Evolutionary conservation across 768 basidiomycete genomes (phyloP), one percentile per base, ranked within the genome.

Genomic region (Suillus sp.): DNA sequence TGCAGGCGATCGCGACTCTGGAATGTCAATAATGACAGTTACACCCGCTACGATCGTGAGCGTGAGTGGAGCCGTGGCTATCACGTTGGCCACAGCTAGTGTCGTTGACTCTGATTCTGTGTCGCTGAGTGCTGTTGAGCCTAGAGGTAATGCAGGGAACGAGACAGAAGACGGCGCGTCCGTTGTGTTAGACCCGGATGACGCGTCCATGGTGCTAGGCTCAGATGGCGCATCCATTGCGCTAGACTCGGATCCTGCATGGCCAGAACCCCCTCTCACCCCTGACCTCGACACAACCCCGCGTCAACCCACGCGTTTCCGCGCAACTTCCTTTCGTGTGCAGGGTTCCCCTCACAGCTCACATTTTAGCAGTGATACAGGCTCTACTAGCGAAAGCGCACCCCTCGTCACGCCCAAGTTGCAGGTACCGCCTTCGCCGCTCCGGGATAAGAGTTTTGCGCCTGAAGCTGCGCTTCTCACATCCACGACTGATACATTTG

Each of bases 281-380:
- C 51, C 69, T 51, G 74, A 66, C 43, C 30, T 57, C 4, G 75
- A 75, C 37, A 48, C 61, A 14, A 68, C 68, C 9, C 70, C 74
- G 5, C 71, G 65, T 40, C 75, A 70, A 32, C 32, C 70, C 13
- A 69, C 75, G 40, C 65, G 74, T 58, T 71, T 74, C 37, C 71
- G 72, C 38, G 66, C 71, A 40, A 67, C 74, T 1, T 77, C 75
- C 1, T 64, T 75, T 9, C 74, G 71, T 22, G 9, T 56, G 2
- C 7, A 50, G 77, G 75, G 80, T 4, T 85, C 86, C 8, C 85
- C 86, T 7, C 74, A 81, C 42, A 80, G 80, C 62, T 81, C 82
- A 14, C 78, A 79, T 37, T 86, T 80, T 61, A 80, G 78, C 60
- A 76, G 76, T 20, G 78, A 74, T 9, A 69, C 78, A 35, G 77